Base-by-base conservation (phyloP, 352 stramenopile species). In the Detonula confervacea region DNA sequence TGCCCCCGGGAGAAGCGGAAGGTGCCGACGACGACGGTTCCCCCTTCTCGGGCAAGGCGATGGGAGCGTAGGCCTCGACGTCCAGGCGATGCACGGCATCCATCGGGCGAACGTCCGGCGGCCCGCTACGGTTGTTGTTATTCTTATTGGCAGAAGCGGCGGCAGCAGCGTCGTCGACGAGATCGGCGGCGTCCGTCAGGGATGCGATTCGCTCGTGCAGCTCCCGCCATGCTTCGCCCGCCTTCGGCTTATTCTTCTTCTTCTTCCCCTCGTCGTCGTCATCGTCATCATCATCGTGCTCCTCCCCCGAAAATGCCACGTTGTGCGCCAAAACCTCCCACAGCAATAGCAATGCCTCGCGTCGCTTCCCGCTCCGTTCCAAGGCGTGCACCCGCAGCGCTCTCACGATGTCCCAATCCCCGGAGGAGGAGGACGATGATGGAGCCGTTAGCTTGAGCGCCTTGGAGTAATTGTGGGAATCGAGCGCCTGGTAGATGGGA, bases 401-500 rank as follows among this genome's bases (percentile, higher is more conserved):
- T 39, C 39, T 29, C 2, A 83, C 60, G 22, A 83, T 70, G 35
- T 83, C 75, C 75, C 66, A 78, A 9, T 51, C 5, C 20, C 22
- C 22, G 44, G 55, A 22, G 11, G 55, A 49, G 16, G 55, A 8
- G 16, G 6, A n/a, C 30, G 25, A 27, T 1, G 25, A 62, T 54
- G 20, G 70, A 64, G 14, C n/a, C n/a, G 81, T 86, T 24, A 93
- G 54, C 61, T 91, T 91, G 24, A 92, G 72, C 3, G 78, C 88
- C 63, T 81, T 83, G 54, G 47, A 73, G 65, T 86, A 93, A 64
- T 91, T 83, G 29, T 83, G 57, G 11, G 25, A 54, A 29, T 93
- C 88, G 20, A 93, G 47, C 9, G 86, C 83, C 16, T 74, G 64
- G 57, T 93, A 92, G 46, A 93, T 87, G 9, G 83, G 81, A 55